Percentiles rank a stretch among this genome's conserved stretches.
phyloP scores from a whole-genome alignment of 768 basidiomycete species.

The Agaricus subrufescens region DNA sequence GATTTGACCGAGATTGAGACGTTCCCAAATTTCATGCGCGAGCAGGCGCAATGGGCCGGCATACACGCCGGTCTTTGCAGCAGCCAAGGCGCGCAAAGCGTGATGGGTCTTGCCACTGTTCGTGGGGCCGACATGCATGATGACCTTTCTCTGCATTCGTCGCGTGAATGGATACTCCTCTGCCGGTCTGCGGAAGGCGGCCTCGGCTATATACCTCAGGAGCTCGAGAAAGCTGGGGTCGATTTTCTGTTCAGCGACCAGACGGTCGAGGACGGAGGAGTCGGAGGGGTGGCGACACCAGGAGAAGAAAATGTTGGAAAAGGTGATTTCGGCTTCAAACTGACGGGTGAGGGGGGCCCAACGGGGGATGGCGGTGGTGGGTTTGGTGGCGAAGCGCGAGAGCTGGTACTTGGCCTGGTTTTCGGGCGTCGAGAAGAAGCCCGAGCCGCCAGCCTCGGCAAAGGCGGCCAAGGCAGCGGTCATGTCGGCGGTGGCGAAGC shows the following conservation, averaged over 20 bases:
- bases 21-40: slow-evolving; percentile 91
- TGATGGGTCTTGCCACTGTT: slow-evolving; percentile 97
- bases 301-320: slow-evolving; percentile 7
- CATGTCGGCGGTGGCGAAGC: not conserved
- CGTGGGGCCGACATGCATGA: slow-evolving; percentile 96
- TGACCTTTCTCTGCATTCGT: slow-evolving; percentile 62
- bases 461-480: not conserved
- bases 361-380: not conserved
- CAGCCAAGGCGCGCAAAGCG: slow-evolving; percentile 84
- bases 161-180: slow-evolving; percentile 53
- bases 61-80: slow-evolving; percentile 70
- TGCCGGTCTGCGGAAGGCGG: slow-evolving; percentile 24
- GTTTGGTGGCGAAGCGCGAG: not conserved
- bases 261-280: not conserved
- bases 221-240: not conserved
- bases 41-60: slow-evolving; percentile 90
- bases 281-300: not conserved
- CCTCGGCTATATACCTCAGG: not conserved
- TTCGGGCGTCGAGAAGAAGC: not conserved
- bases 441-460: not conserved
- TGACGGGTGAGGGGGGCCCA: not conserved
- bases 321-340: slow-evolving; percentile 2
- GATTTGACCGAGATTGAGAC: slow-evolving; percentile 88
- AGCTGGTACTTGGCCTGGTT: slow-evolving; percentile 4
- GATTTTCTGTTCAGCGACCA: not conserved